Evolutionary conservation across 1,284 basidiomycete species (phyloP).

Genomic region (Rhodotorula sp.): DNA sequence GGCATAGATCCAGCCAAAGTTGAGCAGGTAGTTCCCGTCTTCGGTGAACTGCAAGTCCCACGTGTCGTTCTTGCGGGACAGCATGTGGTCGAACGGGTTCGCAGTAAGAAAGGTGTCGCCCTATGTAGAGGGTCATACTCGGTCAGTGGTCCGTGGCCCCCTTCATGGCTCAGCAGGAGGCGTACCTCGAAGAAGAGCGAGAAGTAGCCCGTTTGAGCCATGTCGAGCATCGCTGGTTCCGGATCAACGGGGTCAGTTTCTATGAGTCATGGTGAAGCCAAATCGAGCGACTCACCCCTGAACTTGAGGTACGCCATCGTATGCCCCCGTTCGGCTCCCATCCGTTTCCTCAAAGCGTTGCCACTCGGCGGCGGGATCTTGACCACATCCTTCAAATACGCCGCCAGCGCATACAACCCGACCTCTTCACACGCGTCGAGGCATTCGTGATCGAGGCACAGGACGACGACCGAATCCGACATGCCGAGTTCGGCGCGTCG

Average conservation of each 20-base stretch:
- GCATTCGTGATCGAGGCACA: slow-evolving; percentile 10
- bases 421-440: slow-evolving; percentile 7
- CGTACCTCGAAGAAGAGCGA: slow-evolving; percentile 12
- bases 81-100: slow-evolving; percentile 14
- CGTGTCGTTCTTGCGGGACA: background rate
- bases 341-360: too few species aligned
- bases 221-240: slow-evolving; percentile 3
- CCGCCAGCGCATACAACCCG: slow-evolving; percentile 3
- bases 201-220: slow-evolving; percentile 6
- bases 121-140: background rate
- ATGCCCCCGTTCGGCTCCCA: background rate
- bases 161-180: background rate
- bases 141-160: too few species aligned
- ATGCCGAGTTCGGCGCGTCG: slow-evolving; percentile 14
- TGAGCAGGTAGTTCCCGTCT: slow-evolving; percentile 8
- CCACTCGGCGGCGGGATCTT: background rate
- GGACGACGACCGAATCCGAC: slow-evolving; percentile 9
- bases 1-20: slow-evolving; percentile 13
- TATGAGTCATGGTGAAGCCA: too few species aligned
- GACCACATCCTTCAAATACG: background rate
- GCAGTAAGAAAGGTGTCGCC: slow-evolving; percentile 16
- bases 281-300: background rate
- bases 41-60: slow-evolving; percentile 19
- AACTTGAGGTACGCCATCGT: slow-evolving; percentile 4
- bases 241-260: too few species aligned